Conservation (phyloP, 768 basidiomycete species). For the Clathrus columnatus region DNA sequence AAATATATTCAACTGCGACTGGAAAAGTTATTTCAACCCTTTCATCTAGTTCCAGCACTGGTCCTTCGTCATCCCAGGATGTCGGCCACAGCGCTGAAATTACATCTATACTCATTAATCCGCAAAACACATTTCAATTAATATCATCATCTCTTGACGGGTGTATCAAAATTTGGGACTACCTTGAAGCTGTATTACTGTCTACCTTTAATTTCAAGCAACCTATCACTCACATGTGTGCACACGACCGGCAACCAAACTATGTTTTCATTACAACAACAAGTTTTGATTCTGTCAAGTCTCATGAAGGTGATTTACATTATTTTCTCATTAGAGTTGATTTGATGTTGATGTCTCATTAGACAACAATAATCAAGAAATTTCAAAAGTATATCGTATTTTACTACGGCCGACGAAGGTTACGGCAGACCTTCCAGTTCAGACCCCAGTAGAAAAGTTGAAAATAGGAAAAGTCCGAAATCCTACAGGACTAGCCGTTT, state of each 20-base stretch:
- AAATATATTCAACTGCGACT: slow-evolving; percentile 74
- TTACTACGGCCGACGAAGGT: slow-evolving; percentile 44
- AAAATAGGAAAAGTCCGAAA: slow-evolving; percentile 59
- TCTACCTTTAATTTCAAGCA: slow-evolving; percentile 63
- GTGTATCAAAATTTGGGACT: slow-evolving; percentile 88
- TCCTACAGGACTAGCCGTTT: slow-evolving; percentile 58
- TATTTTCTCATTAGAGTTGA: background rate
- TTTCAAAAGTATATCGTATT: slow-evolving; percentile 52
- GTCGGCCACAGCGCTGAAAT: slow-evolving; percentile 43
- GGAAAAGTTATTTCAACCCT: slow-evolving; percentile 79
- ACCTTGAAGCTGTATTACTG: slow-evolving; percentile 72
- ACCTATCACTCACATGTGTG: slow-evolving; percentile 63
- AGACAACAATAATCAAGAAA: slow-evolving; percentile 29
- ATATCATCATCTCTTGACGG: slow-evolving; percentile 82
- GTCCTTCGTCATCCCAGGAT: slow-evolving; percentile 23
- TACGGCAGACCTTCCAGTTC: slow-evolving; percentile 30
- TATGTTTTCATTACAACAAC: slow-evolving; percentile 52
- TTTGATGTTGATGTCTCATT: background rate
- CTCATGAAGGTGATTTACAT: slow-evolving; percentile 3
- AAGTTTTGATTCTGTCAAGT: slow-evolving; percentile 18
- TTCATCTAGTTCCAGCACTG: slow-evolving; percentile 28
- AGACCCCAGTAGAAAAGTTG: slow-evolving; percentile 42
- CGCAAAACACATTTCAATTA: slow-evolving; percentile 83
- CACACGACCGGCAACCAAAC: slow-evolving; percentile 60
- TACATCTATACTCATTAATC: slow-evolving; percentile 69